Base-by-base conservation (phyloP, 805 yeast genomes). In the Wilhelminamyces savonicus region DNA sequence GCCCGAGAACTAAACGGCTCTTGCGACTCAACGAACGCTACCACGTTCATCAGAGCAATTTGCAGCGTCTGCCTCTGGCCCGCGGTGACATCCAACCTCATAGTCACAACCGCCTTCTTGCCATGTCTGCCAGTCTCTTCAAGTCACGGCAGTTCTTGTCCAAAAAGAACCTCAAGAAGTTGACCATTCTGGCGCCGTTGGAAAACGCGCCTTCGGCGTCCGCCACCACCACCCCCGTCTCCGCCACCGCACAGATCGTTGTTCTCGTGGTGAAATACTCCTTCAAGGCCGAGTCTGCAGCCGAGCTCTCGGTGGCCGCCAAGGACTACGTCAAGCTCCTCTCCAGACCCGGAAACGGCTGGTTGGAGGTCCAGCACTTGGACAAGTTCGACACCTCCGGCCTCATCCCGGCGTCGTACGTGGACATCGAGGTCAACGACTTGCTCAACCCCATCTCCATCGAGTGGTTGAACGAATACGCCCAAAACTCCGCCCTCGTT, bases 361-460 rank as follows among this genome's bases (percentile, higher is more conserved):
- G 68, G 69, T 31, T 63, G 16, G 34, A 43, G 22, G 68, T 62
- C 3, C 53, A 52, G 32, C 34, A 39, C 13, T 35, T 62, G 16
- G 53, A 49, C 24, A 37, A 46, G 10, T 34, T 33, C 7, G 40
- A 36, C 19, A 26, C 33, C 10, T 31, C 19, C 7, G 69, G 69
- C 0, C 39, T 55, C 4, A 53, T 63, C 19, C 69, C 69, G 5
- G 65, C 68, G 3, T 50, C 56, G 26, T 62, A 59, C 35, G 57
- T 61, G 12, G 58, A 53, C 12, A 62, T 63, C 13, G 59, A 54
- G 6, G 58, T 60, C n/a, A 63, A 62, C 31, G 69, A 63, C 31
- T 34, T 43, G 4, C 35, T 37, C n/a, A 44, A 44, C 9, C 68
- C 69, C 1, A 46, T 63, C 5, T 34, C 54, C 9, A 16, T 35